Percentiles rank a stretch among this genome's conserved stretches.
phyloP scores from a whole-genome alignment of 2,329 filamentous ascomycete species.

The Neonectria faginata region DNA sequence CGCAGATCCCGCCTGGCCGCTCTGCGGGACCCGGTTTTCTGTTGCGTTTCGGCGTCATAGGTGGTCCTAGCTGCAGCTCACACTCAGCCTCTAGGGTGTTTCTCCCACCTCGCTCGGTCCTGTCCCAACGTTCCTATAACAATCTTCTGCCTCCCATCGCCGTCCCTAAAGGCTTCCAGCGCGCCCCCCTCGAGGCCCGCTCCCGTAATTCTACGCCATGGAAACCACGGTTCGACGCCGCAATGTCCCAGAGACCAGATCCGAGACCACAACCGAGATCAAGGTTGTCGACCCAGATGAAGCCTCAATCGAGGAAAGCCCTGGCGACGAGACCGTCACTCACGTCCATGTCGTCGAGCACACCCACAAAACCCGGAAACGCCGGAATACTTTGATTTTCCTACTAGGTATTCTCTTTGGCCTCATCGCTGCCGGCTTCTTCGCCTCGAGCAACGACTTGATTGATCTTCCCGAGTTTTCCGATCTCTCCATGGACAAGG shows the following conservation, averaged over 20 bases:
- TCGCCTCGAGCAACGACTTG: slow-evolving; percentile 89
- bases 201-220: slow-evolving; percentile 41
- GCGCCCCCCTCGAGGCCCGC: slow-evolving; percentile 39
- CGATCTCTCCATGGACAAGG: slow-evolving; percentile 84
- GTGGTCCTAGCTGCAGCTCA: slow-evolving; percentile 27
- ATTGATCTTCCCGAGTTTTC: slow-evolving; percentile 79
- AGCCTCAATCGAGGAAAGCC: slow-evolving; percentile 45
- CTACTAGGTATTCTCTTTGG: slow-evolving; percentile 90
- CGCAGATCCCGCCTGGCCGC: slow-evolving; percentile 19
- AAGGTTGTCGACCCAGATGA: neutral
- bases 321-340: slow-evolving; percentile 41
- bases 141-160: slow-evolving; percentile 24
- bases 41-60: slow-evolving; percentile 42
- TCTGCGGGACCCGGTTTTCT: slow-evolving; percentile 37
- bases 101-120: neutral
- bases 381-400: slow-evolving; percentile 85
- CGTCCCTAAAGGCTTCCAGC: slow-evolving; percentile 13
- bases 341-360: slow-evolving; percentile 60
- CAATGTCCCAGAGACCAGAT: slow-evolving; percentile 40
- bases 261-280: slow-evolving; percentile 3
- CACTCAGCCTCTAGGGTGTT: neutral
- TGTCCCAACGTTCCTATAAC: slow-evolving; percentile 15
- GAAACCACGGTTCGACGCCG: slow-evolving; percentile 51
- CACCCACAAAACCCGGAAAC: slow-evolving; percentile 70
- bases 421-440: slow-evolving; percentile 87